Base-by-base conservation (phyloP, 345 rosid genomes). In the Boechera divaricarpa region DNA sequence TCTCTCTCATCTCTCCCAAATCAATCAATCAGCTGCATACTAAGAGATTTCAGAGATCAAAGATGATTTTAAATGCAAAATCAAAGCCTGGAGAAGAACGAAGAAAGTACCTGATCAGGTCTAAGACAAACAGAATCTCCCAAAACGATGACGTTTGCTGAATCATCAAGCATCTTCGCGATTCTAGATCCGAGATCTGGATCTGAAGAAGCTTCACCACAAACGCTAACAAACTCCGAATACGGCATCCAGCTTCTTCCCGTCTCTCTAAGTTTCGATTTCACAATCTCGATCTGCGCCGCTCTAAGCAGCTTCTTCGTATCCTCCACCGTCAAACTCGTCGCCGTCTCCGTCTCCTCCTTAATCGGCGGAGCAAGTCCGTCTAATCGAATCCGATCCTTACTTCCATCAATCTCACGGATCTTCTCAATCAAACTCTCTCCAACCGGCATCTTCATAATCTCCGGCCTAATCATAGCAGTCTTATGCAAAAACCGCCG, bases 51-150 rank as follows among this genome's bases (percentile, higher is more conserved):
- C 62, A 42, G 5, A 47, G 10, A 41, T 3, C 10, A 31, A 57
- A 56, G 18, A 57, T 15, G 59, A 52, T 64, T 36, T 64, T 12
- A 10, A 4, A 55, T 74, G 4, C 33, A 9, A 45, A 15, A 45
- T 36, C 7, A 65, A 61, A 33, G 7, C 13, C 12, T 24, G 1
- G 1, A 61, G 10, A 49, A 0, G 18, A 18, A 35, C 1, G 1
- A 41, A 10, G 21, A 52, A 35, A 55, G 55, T 85, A 96, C 99
- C 99, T 91, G 89, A n/a, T 93, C 94, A 3, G 99, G 96, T 38
- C 77, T 80, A 10, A 96, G 80, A 64, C 90, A 83, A 58, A 91
- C 99, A 10, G 73, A 70, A 42, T 90, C 82, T 61, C 97, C 95
- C 48, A 93, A 28, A 1, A 96, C 90, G 76, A 96, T 80, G 47